Base-by-base conservation (phyloP, 129 eudicot genomes). In the Daucus carota region DNA sequence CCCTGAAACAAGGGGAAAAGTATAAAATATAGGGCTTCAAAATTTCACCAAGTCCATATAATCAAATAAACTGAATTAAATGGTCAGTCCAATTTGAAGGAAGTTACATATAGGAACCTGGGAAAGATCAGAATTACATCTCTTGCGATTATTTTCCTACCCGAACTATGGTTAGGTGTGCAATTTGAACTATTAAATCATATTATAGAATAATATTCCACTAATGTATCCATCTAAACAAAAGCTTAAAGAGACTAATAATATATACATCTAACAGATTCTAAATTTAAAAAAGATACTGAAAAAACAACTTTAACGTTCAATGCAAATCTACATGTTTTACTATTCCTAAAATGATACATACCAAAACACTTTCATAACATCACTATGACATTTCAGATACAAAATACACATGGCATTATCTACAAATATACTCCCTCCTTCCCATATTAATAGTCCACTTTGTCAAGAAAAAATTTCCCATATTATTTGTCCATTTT, bases 1-100 rank as follows among this genome's bases (percentile, higher is more conserved):
- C 73, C 75, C 94, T 89, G 87, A 69, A 62, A 72, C 2, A 44
- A 40, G 18, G 33, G 29, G 24, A 12, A n/a, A 42, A 29, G 3
- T 9, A 42, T 43, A 36, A 7, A 52, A 40, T 50, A 63, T 32
- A 7, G 33, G 11, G 34, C 68, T 34, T 40, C 0, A 40, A 40
- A 40, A 40, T 40, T 40, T 40, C 43, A 0, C 8, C 8, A 40
- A 40, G 43, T 40, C 5, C 6, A 40, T 7, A 40, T 40, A 40
- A 40, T 40, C 0, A 63, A 63, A 31, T 26, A 63, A 2, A 63
- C 34, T 63, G 29, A 28, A 59, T 29, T 6, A 29, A 63, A 3
- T 6, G 70, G 38, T 18, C 5, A 26, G 70, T 63, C 22, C 70
- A 63, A 34, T 63, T 14, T 29, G 54, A 63, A 63, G 1, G 40